phyloP scores from a whole-genome alignment of 2,329 filamentous ascomycete species.

The Calonectria honghensis region DNA sequence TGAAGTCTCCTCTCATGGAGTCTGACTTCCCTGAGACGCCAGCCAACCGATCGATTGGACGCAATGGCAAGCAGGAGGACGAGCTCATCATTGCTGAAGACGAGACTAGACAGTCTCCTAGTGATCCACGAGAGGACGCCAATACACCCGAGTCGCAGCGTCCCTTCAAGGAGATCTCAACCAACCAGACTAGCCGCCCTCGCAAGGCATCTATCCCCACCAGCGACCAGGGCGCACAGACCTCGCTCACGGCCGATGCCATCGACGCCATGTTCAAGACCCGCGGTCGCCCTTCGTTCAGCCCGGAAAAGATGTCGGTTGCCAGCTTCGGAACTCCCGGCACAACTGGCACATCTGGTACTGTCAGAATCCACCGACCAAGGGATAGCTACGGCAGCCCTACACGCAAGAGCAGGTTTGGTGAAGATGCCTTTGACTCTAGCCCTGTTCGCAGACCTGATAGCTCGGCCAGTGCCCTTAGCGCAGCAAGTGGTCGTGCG shows the following conservation, averaged over 20 bases:
- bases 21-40: constrained; percentile 62
- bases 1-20: constrained; percentile 56
- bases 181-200: constrained; percentile 69
- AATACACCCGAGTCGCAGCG: constrained; percentile 74
- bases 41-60: constrained; percentile 64
- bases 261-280: constrained; percentile 85
- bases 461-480: constrained; percentile 85
- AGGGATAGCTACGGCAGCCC: constrained; percentile 70
- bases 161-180: constrained; percentile 78
- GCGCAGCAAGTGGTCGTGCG: constrained; percentile 79
- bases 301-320: constrained; percentile 62
- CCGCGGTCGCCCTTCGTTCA: constrained; percentile 46
- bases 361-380: constrained; percentile 67
- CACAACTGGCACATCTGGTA: constrained; percentile 62
- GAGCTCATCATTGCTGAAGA: constrained; percentile 78
- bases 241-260: constrained; percentile 85
- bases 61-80: constrained; percentile 63
- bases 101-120: constrained; percentile 74
- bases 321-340: constrained; percentile 58
- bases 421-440: constrained; percentile 64
- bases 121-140: constrained; percentile 61
- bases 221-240: constrained; percentile 86
- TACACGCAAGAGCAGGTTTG: constrained; percentile 60
- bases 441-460: constrained; percentile 74
- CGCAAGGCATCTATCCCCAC: constrained; percentile 67